Percentiles rank a stretch among this genome's conserved stretches.
phyloP scores from a whole-genome alignment of 1,284 basidiomycete genomes.

The Marasmius fiardii region DNA sequence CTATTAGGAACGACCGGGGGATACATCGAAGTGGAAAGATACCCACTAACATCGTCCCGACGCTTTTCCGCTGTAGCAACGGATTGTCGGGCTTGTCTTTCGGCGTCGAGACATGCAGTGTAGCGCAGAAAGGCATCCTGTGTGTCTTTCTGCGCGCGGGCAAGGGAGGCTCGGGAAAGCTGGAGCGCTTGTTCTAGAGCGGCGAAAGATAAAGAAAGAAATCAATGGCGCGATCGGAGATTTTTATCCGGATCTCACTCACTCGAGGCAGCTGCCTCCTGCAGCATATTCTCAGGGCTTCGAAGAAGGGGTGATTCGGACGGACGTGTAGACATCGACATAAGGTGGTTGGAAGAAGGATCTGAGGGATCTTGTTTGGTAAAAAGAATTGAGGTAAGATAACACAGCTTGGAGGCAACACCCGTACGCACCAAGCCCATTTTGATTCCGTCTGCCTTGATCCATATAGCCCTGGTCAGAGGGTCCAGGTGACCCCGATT shows the following conservation, averaged over 20 bases:
- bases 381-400: neutral
- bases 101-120: slow-evolving; percentile 62
- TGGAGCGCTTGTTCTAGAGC: slow-evolving; percentile 42
- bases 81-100: slow-evolving; percentile 61
- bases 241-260: slow-evolving; percentile 17
- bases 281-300: slow-evolving; percentile 15
- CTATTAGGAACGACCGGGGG: slow-evolving; percentile 7
- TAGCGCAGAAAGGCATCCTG: slow-evolving; percentile 71
- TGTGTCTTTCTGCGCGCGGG: slow-evolving; percentile 63
- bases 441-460: slow-evolving; percentile 9
- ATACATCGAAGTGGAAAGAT: slow-evolving; percentile 3
- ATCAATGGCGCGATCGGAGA: too few species aligned
- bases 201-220: slow-evolving; percentile 13
- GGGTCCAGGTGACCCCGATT: slow-evolving; percentile 18
- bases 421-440: slow-evolving; percentile 12
- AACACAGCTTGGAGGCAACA: neutral
- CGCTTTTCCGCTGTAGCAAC: slow-evolving; percentile 63
- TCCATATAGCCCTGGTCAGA: slow-evolving; percentile 17
- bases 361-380: slow-evolving; percentile 10
- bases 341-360: slow-evolving; percentile 6
- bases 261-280: slow-evolving; percentile 35
- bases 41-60: slow-evolving; percentile 65
- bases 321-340: slow-evolving; percentile 10
- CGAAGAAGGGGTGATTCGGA: slow-evolving; percentile 16
- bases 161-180: slow-evolving; percentile 39